Evolutionary conservation across 2,329 filamentous ascomycete species (phyloP).

Genomic region (Myriosclerotinia scirpicola): DNA sequence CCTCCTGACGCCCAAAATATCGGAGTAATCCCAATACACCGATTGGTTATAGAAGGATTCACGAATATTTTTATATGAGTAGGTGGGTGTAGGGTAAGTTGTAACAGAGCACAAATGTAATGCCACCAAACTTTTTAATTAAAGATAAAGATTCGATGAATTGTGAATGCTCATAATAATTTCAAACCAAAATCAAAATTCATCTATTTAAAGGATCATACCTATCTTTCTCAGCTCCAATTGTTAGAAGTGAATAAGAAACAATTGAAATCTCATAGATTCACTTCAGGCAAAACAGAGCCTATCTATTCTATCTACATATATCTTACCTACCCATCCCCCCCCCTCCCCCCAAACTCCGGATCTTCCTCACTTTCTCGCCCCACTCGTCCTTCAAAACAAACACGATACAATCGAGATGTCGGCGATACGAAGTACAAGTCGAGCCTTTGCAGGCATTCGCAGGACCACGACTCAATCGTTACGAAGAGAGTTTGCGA

Average conservation of each 20-base stretch:
- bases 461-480: conserved; percentile 26
- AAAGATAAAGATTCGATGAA: background rate
- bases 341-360: conserved; percentile 1
- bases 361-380: conserved; percentile 6
- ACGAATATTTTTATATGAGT: conserved; percentile 22
- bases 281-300: conserved; percentile 13
- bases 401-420: conserved; percentile 21
- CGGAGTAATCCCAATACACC: conserved; percentile 18
- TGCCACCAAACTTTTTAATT: background rate
- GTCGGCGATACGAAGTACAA: conserved; percentile 27
- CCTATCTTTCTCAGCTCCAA: background rate
- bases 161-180: background rate
- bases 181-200: background rate
- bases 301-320: background rate
- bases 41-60: conserved; percentile 13
- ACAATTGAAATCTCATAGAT: background rate
- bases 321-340: conserved; percentile 11
- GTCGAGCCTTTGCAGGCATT: conserved; percentile 21
- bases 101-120: background rate
- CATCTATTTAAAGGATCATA: background rate
- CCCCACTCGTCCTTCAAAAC: conserved; percentile 3
- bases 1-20: background rate
- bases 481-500: conserved; percentile 25
- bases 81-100: too few species aligned
- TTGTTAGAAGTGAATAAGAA: background rate